These are phyloP conservation scores for Jamesozyma hellenica DNA, from an alignment of 805 yeast species.

Conservation along the genomic window DNA sequence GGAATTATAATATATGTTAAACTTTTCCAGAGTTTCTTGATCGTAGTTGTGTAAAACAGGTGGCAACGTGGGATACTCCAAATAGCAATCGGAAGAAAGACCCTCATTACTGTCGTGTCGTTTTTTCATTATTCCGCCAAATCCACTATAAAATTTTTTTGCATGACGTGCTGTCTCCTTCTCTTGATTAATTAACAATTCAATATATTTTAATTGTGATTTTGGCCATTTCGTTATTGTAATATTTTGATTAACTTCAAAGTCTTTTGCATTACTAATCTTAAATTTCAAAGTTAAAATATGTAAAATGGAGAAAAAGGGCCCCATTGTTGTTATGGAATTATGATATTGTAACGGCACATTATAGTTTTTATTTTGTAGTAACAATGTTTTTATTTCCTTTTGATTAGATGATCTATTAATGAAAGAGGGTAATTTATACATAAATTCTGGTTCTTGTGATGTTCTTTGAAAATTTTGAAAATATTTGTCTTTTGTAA, in stretches of 20 bases:
- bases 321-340: conserved; percentile 37
- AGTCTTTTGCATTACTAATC: conserved; percentile 39
- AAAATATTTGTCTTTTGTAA: conserved; percentile 22
- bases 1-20: conserved; percentile 12
- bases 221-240: conserved; percentile 46
- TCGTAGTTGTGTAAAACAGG: conserved; percentile 24
- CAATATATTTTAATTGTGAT: conserved; percentile 37
- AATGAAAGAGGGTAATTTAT: conserved; percentile 10
- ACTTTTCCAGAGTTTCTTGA: conserved; percentile 13
- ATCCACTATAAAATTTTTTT: conserved; percentile 26
- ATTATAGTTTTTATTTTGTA: conserved; percentile 24
- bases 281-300: conserved; percentile 42
- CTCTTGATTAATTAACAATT: conserved; percentile 45
- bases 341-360: conserved; percentile 35
- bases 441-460: conserved; percentile 22
- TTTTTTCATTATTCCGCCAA: conserved; percentile 30
- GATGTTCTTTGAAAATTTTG: conserved; percentile 27
- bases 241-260: conserved; percentile 42
- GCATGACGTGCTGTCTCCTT: conserved; percentile 37
- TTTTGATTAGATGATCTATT: neutral
- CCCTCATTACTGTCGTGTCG: conserved; percentile 4
- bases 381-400: conserved; percentile 15
- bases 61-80: conserved; percentile 32
- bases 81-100: conserved; percentile 7
- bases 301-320: conserved; percentile 42